A percentile compares a stretch with the other conserved stretches of the same genome.
Evolutionary conservation across 2,329 filamentous ascomycete species (phyloP).

Genomic region (Biscogniauxia sp.): DNA sequence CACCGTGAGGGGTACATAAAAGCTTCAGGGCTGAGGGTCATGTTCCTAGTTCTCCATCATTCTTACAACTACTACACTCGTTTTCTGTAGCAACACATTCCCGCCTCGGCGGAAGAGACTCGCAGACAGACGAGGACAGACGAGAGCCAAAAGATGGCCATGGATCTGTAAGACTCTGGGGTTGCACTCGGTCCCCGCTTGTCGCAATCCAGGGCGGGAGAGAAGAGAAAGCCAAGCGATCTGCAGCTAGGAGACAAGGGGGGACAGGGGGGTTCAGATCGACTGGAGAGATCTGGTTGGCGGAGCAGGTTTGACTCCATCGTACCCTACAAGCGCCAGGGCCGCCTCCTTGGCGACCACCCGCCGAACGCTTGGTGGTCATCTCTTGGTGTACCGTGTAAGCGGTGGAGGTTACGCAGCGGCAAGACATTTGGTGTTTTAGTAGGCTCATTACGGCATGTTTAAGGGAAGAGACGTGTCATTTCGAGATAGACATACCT

Average conservation of each 20-base stretch:
- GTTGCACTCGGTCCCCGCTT: conserved; percentile 4
- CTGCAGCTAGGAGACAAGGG: conserved; percentile 27
- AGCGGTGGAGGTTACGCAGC: conserved; percentile 20
- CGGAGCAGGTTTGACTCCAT: conserved; percentile 6
- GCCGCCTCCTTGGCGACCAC: conserved; percentile 26
- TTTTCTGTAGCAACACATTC: no score
- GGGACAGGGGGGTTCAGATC: conserved; percentile 18
- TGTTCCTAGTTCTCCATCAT: no score
- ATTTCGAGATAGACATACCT: not conserved
- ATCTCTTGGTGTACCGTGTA: conserved; percentile 17
- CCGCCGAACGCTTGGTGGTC: conserved; percentile 16
- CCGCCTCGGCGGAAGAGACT: conserved; percentile 1
- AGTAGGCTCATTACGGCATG: conserved; percentile 1
- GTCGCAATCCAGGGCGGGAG: conserved; percentile 9
- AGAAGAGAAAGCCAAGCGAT: conserved; percentile 31
- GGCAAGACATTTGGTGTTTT: conserved; percentile 28
- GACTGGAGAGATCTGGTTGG: conserved; percentile 19
- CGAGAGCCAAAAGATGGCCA: conserved; percentile 1
- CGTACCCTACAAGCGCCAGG: conserved; percentile 31
- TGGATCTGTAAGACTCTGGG: conserved; percentile 1
- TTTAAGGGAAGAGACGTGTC: not conserved
- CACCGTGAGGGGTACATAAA: no score
- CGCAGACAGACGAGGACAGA: conserved; percentile 2
- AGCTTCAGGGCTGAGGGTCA: no score
- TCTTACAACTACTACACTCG: no score